phyloP scores from a whole-genome alignment of 2,329 filamentous ascomycete species.

The Phyllosticta paracitricarpa region DNA sequence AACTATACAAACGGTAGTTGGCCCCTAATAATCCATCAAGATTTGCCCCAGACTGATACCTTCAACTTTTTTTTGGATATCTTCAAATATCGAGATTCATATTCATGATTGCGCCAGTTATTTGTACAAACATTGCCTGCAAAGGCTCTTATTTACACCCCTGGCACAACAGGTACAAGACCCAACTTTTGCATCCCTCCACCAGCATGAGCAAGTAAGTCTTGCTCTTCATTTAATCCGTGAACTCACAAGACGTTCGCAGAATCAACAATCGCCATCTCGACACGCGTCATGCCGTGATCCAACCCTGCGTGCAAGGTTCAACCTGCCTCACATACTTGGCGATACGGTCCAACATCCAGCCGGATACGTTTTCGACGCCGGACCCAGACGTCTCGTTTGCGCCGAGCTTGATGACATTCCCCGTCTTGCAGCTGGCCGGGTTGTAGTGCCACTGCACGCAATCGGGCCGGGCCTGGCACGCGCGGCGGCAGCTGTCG shows the following conservation, averaged over 20 bases:
- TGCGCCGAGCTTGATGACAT: conserved; percentile 22
- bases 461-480: conserved; percentile 22
- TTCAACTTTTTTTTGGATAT: no score
- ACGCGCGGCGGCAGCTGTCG: conserved; percentile 23
- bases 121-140: no score
- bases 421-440: conserved; percentile 20
- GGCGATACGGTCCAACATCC: conserved; percentile 18
- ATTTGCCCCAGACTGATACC: no score
- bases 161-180: no score
- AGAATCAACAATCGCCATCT: background rate
- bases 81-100: no score
- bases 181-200: no score
- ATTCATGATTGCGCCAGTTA: no score
- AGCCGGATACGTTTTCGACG: conserved; percentile 23
- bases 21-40: no score
- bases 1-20: no score
- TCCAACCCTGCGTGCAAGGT: background rate
- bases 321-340: background rate
- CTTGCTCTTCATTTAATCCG: background rate
- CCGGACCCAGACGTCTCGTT: conserved; percentile 19
- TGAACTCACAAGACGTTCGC: background rate
- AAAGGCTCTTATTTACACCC: no score
- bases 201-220: no score
- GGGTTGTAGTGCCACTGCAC: conserved; percentile 26
- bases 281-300: background rate